Evolutionary conservation across 1,284 basidiomycete species (phyloP), one percentile per base, ranked within the genome.

Genomic region (Cystobasidium sp.): DNA sequence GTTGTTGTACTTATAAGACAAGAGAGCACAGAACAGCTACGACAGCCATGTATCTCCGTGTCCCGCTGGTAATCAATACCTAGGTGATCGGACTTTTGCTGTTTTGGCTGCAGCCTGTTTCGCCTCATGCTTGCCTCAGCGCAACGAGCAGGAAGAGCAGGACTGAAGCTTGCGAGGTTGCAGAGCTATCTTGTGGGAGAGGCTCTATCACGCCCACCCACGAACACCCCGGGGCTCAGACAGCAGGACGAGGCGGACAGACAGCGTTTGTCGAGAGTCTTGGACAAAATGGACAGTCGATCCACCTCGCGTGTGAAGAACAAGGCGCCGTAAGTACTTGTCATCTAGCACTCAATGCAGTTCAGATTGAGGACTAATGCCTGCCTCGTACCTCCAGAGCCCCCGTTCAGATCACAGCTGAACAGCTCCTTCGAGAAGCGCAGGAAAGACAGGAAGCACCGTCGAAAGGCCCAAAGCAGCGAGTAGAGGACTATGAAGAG

Each of bases 401-500:
- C 41, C 70, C 70, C 44, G 46, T 73, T 46, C 77, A 94, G 91
- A 96, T 98, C 84, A 97, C 95, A 68, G 93, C 96, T 41, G 96
- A 98, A 84, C 96, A 99, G 85, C 89, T 99, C 55, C 86, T 99
- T 16, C 90, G 97, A 80, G 97, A 99, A 85, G 94, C 97, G 53
- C 94, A 98, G 88, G 97, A 98, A 80, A 87, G 95, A 68, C 96
- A 99, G 85, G 97, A 98, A 81, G 88, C 91, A 24, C 88, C 91
- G 16, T 91, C 94, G 81, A 88, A 89, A 66, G 93, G 94, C 3
- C 94, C 95, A n/a, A 91, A 90, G 80, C 94, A 97, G 82, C 88
- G 93, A 59, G 90, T 99, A 62, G 94, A 97, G 83, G 97, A 99
- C 83, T 92, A 93, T 80, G 97, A 99, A 82, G 97, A 99, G 83